phyloP scores from a whole-genome alignment of 257 asterid genomes.

The Lavandula angustifolia region DNA sequence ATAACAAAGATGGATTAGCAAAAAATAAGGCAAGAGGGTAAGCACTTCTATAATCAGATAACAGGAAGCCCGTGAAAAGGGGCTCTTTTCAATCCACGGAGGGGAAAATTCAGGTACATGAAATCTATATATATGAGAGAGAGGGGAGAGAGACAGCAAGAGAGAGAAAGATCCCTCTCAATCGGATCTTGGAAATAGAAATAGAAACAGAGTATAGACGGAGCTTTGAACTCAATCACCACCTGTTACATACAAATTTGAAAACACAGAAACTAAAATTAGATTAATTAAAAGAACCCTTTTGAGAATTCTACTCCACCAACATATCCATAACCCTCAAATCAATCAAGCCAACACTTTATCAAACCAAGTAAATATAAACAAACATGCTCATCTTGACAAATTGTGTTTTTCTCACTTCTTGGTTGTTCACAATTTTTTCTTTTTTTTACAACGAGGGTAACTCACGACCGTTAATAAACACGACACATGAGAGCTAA shows the following conservation, averaged over 20 bases:
- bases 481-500: too few relatives aligned
- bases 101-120: background rate
- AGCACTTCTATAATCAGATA: conserved; percentile 39
- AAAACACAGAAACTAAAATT: conserved; percentile 11
- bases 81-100: conserved; percentile 38
- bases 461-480: too few relatives aligned
- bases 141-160: conserved; percentile 5
- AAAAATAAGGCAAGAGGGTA: conserved; percentile 15
- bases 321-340: conserved; percentile 22
- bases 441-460: too few relatives aligned
- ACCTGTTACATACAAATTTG: conserved; percentile 55
- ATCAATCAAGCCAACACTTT: conserved; percentile 16
- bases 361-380: background rate
- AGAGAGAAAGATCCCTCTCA: conserved; percentile 6
- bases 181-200: conserved; percentile 33
- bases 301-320: conserved; percentile 37
- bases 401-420: background rate
- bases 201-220: conserved; percentile 30
- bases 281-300: conserved; percentile 16
- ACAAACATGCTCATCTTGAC: background rate
- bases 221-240: conserved; percentile 38
- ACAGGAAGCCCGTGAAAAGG: conserved; percentile 55
- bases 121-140: background rate
- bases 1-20: conserved; percentile 24
- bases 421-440: background rate